A percentile compares a stretch with the other conserved stretches of the same genome.
Evolutionary conservation across 23 red algal genomes (phyloP).

Genomic region (Gracilaria gracilis): DNA sequence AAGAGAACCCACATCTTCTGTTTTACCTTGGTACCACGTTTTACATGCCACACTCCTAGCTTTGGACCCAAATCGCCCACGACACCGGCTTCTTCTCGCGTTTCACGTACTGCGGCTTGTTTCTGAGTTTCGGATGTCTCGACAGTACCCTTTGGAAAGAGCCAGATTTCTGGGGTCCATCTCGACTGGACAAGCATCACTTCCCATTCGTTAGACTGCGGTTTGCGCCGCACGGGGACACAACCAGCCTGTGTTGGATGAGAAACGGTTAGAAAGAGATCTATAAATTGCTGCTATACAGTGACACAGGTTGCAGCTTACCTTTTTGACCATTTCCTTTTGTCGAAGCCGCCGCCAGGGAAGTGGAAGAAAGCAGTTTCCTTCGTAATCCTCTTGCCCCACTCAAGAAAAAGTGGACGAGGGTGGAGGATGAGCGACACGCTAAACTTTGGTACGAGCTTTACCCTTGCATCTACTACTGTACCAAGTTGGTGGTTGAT

Average conservation of each 20-base stretch:
- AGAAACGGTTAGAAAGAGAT: neutral
- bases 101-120: constrained; percentile 86
- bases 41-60: constrained; percentile 78
- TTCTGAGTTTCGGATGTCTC: constrained; percentile 76
- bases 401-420: no score
- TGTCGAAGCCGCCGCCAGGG: no score
- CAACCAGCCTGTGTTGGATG: constrained; percentile 71
- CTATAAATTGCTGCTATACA: neutral
- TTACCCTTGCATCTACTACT: no score
- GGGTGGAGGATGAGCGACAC: no score
- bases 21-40: constrained; percentile 44
- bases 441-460: no score
- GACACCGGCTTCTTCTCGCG: constrained; percentile 93
- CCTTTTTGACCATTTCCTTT: constrained; percentile 39
- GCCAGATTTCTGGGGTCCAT: constrained; percentile 75
- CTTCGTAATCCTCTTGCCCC: no score
- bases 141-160: constrained; percentile 95
- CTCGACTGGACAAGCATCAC: constrained; percentile 89
- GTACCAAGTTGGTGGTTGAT: no score
- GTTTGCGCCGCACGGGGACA: constrained; percentile 74
- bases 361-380: no score
- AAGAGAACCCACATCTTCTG: constrained; percentile 87
- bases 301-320: neutral
- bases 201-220: constrained; percentile 36
- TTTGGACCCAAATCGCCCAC: constrained; percentile 74